These are phyloP conservation scores for Sinapis alba DNA, from an alignment of 441 rosid species.

Conservation along the genomic window DNA sequence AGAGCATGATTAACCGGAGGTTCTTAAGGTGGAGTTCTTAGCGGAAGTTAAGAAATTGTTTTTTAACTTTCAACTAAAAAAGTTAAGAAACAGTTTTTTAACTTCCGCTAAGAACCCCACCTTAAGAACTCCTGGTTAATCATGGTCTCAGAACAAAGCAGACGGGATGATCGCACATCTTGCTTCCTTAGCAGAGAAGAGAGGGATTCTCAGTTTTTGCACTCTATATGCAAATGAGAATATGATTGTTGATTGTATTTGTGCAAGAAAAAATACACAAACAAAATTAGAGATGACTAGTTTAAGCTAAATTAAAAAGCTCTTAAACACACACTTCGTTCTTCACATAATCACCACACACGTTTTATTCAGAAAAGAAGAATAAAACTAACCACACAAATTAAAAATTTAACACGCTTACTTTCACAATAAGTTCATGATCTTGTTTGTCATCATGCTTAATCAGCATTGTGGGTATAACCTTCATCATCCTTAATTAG, in stretches of 20 bases:
- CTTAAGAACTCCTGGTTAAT: too few species aligned
- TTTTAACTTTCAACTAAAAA: too few species aligned
- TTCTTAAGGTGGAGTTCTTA: too few species aligned
- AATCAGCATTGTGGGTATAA: slow-evolving; percentile 4
- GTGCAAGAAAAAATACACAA: background rate
- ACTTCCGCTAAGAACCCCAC: too few species aligned
- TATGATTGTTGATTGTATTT: background rate
- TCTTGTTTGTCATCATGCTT: slow-evolving; percentile 9
- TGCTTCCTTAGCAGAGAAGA: slow-evolving; percentile 79
- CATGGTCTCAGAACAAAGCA: slow-evolving; percentile 81
- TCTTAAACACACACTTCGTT: background rate
- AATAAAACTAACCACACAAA: background rate
- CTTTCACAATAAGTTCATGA: background rate
- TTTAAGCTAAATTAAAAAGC: background rate
- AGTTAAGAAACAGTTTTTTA: too few species aligned
- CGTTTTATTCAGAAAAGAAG: background rate
- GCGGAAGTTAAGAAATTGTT: too few species aligned
- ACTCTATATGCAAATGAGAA: background rate
- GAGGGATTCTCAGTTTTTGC: slow-evolving; percentile 42
- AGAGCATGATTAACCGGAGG: too few species aligned
- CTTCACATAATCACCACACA: background rate
- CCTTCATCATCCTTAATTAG: slow-evolving; percentile 4
- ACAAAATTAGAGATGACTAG: background rate
- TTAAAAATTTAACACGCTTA: background rate
- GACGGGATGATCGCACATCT: slow-evolving; percentile 94